phyloP scores from a whole-genome alignment of 805 yeast species.

The Ogataea allantospora region DNA sequence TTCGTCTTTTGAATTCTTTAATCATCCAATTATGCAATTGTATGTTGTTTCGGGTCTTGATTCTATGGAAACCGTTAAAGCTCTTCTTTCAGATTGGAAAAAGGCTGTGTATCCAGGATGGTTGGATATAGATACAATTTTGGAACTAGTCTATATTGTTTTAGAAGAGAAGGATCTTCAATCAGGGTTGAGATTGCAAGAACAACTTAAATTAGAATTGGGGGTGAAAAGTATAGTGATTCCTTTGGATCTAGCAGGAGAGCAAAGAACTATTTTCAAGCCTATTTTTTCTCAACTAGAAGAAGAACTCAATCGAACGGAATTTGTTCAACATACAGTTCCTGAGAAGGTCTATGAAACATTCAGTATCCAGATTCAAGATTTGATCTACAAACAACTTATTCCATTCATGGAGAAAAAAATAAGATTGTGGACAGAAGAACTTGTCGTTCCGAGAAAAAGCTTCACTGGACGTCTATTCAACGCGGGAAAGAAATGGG shows the following conservation, averaged over 20 bases:
- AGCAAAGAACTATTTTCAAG: constrained; percentile 20
- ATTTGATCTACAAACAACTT: constrained; percentile 47
- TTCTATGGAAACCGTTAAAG: constrained; percentile 54
- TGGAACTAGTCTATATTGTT: constrained; percentile 51
- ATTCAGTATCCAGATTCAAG: constrained; percentile 41
- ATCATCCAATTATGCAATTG: constrained; percentile 80
- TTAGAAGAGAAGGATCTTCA: constrained; percentile 49
- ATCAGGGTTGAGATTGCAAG: constrained; percentile 32
- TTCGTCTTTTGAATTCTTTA: constrained; percentile 79
- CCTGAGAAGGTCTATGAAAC: constrained; percentile 24
- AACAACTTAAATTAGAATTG: constrained; percentile 26
- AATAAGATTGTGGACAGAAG: constrained; percentile 83
- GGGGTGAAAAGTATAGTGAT: constrained; percentile 24
- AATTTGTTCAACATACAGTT: constrained; percentile 1
- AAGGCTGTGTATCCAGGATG: constrained; percentile 52
- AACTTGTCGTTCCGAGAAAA: constrained; percentile 69
- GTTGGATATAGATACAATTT: constrained; percentile 61
- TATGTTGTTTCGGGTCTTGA: constrained; percentile 61
- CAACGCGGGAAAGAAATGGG: constrained; percentile 57
- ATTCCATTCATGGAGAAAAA: constrained; percentile 86
- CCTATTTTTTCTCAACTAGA: constrained; percentile 42
- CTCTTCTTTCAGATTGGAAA: constrained; percentile 52
- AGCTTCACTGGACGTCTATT: constrained; percentile 74
- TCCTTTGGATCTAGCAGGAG: constrained; percentile 12
- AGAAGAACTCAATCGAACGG: constrained; percentile 39